Conservation (phyloP, 768 basidiomycete species). For the Rhodosporidiobolus sp. region DNA sequence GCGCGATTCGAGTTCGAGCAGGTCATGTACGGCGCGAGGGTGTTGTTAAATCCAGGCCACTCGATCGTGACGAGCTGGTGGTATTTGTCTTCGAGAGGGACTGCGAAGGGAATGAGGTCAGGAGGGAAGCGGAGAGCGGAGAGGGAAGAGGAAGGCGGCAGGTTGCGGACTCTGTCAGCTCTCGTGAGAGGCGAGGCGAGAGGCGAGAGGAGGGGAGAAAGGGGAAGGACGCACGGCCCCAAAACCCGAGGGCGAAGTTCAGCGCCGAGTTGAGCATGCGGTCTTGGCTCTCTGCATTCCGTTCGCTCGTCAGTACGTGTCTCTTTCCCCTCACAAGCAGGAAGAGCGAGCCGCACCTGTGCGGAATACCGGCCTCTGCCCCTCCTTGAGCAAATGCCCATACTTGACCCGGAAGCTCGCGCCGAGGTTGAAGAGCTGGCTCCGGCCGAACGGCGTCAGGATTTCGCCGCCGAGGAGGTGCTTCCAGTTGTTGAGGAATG, state of each 20-base stretch:
- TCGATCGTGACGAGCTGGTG: conserved; percentile 76
- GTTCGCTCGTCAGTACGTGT: no score
- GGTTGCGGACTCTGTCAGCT: no score
- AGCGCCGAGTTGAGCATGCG: conserved; percentile 56
- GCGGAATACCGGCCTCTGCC: conserved; percentile 68
- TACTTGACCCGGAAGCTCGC: conserved; percentile 67
- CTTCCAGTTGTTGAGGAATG: conserved; percentile 78
- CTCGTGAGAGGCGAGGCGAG: no score
- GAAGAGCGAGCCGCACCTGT: no score
- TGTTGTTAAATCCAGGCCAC: conserved; percentile 56
- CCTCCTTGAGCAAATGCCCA: conserved; percentile 63
- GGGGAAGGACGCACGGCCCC: conserved; percentile 4
- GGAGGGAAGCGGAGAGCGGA: background rate
- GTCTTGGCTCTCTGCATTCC: conserved; percentile 51
- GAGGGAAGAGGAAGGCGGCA: background rate
- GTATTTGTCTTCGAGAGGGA: conserved; percentile 65
- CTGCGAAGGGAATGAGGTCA: conserved; percentile 61
- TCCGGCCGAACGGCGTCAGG: conserved; percentile 83
- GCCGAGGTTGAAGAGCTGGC: conserved; percentile 76
- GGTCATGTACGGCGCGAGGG: conserved; percentile 53
- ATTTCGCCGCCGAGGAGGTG: conserved; percentile 84
- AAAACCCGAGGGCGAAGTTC: conserved; percentile 58
- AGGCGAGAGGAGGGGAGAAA: no score
- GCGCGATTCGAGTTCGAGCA: conserved; percentile 61
- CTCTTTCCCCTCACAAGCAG: no score